Percentiles rank a stretch among this genome's conserved stretches.
These are phyloP conservation scores for Boechera retrofracta DNA, from an alignment of 345 rosid species.

Conservation along the genomic window DNA sequence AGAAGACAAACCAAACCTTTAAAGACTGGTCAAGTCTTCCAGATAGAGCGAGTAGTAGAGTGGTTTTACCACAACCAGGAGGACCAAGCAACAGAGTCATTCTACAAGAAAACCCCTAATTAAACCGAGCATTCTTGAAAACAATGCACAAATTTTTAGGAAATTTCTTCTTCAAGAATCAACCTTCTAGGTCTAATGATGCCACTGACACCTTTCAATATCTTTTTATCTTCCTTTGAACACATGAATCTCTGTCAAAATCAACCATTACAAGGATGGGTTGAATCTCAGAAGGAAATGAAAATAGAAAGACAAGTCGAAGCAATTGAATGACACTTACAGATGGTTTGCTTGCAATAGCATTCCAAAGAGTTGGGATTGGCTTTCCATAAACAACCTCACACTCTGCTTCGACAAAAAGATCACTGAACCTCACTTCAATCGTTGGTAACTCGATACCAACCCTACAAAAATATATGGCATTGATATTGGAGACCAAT, in stretches of 20 bases:
- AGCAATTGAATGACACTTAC: conserved; percentile 28
- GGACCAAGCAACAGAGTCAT: conserved; percentile 50
- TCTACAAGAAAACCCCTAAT: conserved; percentile 23
- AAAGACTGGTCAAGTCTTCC: conserved; percentile 46
- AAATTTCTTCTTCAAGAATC: background rate
- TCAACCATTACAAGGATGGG: background rate
- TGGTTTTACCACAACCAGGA: conserved; percentile 53
- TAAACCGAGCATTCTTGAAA: background rate
- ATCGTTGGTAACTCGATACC: conserved; percentile 46
- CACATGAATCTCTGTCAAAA: conserved; percentile 29
- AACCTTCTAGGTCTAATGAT: conserved; percentile 54
- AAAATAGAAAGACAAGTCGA: background rate
- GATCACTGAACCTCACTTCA: conserved; percentile 53
- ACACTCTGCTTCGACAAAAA: conserved; percentile 49
- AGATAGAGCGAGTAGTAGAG: conserved; percentile 45
- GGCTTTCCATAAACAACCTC: conserved; percentile 52
- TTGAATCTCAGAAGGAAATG: background rate
- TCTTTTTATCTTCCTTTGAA: conserved; percentile 42
- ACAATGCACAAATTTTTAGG: background rate
- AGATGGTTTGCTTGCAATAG: conserved; percentile 28
- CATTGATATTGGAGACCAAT: background rate
- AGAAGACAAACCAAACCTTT: conserved; percentile 28
- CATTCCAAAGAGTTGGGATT: conserved; percentile 56
- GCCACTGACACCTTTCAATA: conserved; percentile 68
- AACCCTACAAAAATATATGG: conserved; percentile 39